Conservation (phyloP, 192 early-diverging fungal species). For the Umbelopsis ramanniana region DNA sequence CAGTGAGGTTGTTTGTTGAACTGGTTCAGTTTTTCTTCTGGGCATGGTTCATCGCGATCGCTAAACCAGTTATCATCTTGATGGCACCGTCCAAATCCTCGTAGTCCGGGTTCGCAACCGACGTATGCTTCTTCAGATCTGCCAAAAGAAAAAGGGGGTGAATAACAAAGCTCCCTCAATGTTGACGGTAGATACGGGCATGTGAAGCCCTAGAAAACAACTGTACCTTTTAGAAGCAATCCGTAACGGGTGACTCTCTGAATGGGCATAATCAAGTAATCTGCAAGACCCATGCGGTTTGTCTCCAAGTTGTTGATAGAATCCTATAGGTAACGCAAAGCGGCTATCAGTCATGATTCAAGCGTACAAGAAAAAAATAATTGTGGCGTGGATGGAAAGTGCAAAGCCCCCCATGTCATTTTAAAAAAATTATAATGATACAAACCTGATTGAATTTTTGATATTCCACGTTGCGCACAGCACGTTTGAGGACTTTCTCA, state of each 20-base stretch:
- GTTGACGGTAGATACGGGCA: neutral
- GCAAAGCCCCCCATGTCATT: neutral
- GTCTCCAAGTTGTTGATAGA: conserved; percentile 46
- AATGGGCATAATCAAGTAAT: conserved; percentile 77
- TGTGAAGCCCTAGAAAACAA: neutral
- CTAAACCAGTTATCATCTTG: conserved; percentile 33
- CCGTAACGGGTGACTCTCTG: conserved; percentile 79
- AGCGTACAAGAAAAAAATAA: neutral
- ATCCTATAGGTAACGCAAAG: conserved; percentile 27
- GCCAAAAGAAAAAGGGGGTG: conserved; percentile 2
- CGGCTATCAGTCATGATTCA: neutral
- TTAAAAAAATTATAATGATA: too few relatives aligned
- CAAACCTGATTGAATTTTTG: conserved; percentile 34
- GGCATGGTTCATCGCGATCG: conserved; percentile 36
- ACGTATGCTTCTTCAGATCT: conserved; percentile 46
- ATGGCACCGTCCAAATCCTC: conserved; percentile 33
- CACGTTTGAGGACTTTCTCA: conserved; percentile 29
- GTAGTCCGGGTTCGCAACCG: conserved; percentile 25
- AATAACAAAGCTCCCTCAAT: too few relatives aligned
- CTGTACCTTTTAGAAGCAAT: conserved; percentile 60
- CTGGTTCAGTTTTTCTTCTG: conserved; percentile 20
- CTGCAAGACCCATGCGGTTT: conserved; percentile 64
- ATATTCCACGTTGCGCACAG: conserved; percentile 34
- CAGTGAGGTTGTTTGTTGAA: neutral
- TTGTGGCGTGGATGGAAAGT: neutral